Conservation (phyloP, 257 asterid species). For the Lycium ferocissimum region DNA sequence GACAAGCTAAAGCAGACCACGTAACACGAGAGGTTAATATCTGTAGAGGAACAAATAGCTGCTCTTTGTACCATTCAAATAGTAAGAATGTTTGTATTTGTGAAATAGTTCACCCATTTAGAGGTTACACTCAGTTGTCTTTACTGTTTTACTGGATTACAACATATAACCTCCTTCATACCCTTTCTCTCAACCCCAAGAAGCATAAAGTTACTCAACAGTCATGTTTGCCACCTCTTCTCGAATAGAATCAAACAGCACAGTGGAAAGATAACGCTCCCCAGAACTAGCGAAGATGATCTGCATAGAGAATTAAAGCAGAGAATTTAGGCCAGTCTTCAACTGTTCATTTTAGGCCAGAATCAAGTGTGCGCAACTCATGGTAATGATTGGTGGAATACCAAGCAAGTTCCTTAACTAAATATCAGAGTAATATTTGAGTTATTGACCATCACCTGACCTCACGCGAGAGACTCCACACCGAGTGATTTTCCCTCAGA, state of each 20-base stretch:
- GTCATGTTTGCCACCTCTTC: constrained; percentile 51
- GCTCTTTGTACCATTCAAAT: neutral
- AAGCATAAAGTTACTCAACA: constrained; percentile 19
- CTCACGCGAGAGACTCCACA: too few relatives aligned
- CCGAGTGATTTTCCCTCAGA: too few relatives aligned
- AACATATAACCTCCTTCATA: neutral
- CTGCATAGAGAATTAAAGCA: constrained; percentile 1
- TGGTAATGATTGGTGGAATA: too few relatives aligned
- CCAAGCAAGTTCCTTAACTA: too few relatives aligned
- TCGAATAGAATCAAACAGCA: constrained; percentile 55
- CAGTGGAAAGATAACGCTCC: constrained; percentile 66
- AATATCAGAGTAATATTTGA: too few relatives aligned
- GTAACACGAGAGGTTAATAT: neutral
- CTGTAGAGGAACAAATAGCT: neutral
- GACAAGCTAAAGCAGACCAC: neutral
- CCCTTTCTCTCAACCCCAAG: neutral
- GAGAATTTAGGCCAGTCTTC: too few relatives aligned
- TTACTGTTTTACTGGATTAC: neutral
- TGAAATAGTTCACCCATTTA: neutral
- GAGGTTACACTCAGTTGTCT: neutral
- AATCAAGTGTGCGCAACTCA: too few relatives aligned
- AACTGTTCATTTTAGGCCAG: too few relatives aligned
- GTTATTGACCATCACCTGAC: too few relatives aligned
- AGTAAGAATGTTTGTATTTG: neutral
- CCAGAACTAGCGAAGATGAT: constrained; percentile 60